Base-by-base conservation (phyloP, 1,284 basidiomycete genomes). In the Naganishia albida region DNA sequence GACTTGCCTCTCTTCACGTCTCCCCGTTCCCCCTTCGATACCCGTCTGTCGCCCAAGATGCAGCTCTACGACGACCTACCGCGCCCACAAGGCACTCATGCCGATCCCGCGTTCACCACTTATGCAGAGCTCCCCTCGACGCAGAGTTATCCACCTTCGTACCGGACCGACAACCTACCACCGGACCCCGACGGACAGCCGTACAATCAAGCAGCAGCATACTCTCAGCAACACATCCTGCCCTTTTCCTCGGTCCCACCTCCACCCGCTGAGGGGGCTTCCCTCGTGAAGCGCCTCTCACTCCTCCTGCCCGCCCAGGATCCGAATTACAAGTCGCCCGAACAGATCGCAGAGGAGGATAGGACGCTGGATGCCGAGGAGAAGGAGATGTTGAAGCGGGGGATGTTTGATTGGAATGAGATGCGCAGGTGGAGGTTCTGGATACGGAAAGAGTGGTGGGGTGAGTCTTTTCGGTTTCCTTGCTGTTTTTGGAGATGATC, bases 361-460 rank as follows among this genome's bases (percentile, higher is more conserved):
- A 71, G 74, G 65, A 38, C 59, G 48, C 39, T 66, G 18, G 65
- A 63, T 44, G 72, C 71, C 28, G 74, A 74, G 18, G 78, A 78
- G 67, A 71, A 69, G 56, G 74, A 74, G 70, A 77, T 77, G 68
- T 46, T 78, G 26, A 76, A 77, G 64, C 70, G 72, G 28, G 76
- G 80, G 15, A 60, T 83, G 57, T 72, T 84, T 63, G 78, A 84
- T 72, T 84, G 80, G 81, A 74, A 80, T 60, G 77, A 78, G 51
- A 73, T 83, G 68, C 65, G 66, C 65, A 75, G 71, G 16, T 82
- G 81, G 82, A 75, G 78, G 42, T 84, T 80, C 69, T 85, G 84
- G 84, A 68, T 84, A 23, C 73, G 83, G 64, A 78, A 74, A 67
- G 81, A 83, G 67, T 84, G 82, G 83, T 66, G 78, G 64, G 81